Percentiles rank a stretch among this genome's conserved stretches.
Evolutionary conservation across 768 basidiomycete species (phyloP).

Genomic region (Candolleomyces eurysporus): DNA sequence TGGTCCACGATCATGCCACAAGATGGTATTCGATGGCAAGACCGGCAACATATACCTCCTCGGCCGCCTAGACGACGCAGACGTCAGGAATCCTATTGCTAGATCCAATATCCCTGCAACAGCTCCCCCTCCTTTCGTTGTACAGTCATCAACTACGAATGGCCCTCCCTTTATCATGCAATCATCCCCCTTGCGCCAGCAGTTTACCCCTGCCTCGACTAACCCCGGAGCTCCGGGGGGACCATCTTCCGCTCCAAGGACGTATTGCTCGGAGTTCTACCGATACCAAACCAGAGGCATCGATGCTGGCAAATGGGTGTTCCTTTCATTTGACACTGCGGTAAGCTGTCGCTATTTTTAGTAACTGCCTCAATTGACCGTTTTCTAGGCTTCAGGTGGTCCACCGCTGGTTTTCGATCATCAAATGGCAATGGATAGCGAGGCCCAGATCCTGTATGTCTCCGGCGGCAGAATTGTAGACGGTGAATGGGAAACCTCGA

Average conservation of each 20-base stretch:
- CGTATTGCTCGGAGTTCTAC: slow-evolving; percentile 69
- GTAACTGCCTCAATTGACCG: neutral
- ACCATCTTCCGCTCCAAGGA: slow-evolving; percentile 14
- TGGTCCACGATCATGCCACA: slow-evolving; percentile 71
- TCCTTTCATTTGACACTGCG: slow-evolving; percentile 62
- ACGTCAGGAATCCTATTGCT: slow-evolving; percentile 24
- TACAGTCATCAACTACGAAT: neutral
- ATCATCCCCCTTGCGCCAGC: slow-evolving; percentile 18
- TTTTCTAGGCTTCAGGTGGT: slow-evolving; percentile 54
- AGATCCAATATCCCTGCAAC: slow-evolving; percentile 6
- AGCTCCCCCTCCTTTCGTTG: neutral
- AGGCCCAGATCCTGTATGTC: slow-evolving; percentile 69
- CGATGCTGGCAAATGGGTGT: slow-evolving; percentile 69
- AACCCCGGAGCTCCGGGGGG: neutral
- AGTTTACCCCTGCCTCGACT: slow-evolving; percentile 8
- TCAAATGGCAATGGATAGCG: slow-evolving; percentile 76
- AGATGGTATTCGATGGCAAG: slow-evolving; percentile 76
- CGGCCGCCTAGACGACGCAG: slow-evolving; percentile 63
- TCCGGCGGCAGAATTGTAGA: slow-evolving; percentile 76
- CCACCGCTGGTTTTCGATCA: slow-evolving; percentile 78
- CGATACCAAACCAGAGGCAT: slow-evolving; percentile 66
- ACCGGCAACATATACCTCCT: slow-evolving; percentile 70
- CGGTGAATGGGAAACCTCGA: slow-evolving; percentile 55
- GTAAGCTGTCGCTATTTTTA: slow-evolving; percentile 35
- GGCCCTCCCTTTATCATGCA: slow-evolving; percentile 5